Evolutionary conservation across 306 rosid genomes (phyloP), one percentile per base, ranked within the genome.

Genomic region (Lagenaria siceraria): DNA sequence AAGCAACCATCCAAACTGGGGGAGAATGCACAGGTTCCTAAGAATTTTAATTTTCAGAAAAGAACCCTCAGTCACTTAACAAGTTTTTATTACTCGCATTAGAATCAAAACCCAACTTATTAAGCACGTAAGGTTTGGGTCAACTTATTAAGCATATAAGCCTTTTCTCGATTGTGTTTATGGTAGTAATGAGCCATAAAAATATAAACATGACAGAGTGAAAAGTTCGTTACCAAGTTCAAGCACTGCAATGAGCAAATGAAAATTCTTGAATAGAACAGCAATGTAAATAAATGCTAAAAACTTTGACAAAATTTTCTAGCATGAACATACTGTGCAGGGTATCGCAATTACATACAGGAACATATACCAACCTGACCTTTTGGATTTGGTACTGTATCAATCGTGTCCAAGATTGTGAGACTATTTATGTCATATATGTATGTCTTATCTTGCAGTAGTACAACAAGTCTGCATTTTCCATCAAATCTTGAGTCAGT

Each of bases 11-110:
- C 96, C 84, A 87, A 81, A 82, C 87, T 81, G 73, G 96, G 93
- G 71, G 96, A 94, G 87, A 94, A 92, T 1, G 96, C 90, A 27
- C 95, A 94, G 40, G 90, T 92, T 76, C 98, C 98, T 94, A 89
- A 36, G 46, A 63, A 53, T 58, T 24, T 38, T 42, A 2, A 52
- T 27, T 10, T 29, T 27, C 7, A 8, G 18, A 15, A 25, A 66
- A 74, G 58, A 70, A 75, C n/a, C 5, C 73, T 25, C 49, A 58
- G 72, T 61, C 19, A 35, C 10, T 35, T 58, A 19, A 56, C 31
- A 53, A 52, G 10, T 21, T 3, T n/a, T 54, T 48, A 75, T 13
- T 10, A 51, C 17, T 52, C 43, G 24, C 70, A 54, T 43, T 58
- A 79, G 31, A 78, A 71, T 74, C 46, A 69, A 51, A 49, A 71